A percentile compares a stretch with the other conserved stretches of the same genome.
phyloP scores from a whole-genome alignment of 2,329 filamentous ascomycete genomes.

The Gnomoniopsis smithogilvyi region DNA sequence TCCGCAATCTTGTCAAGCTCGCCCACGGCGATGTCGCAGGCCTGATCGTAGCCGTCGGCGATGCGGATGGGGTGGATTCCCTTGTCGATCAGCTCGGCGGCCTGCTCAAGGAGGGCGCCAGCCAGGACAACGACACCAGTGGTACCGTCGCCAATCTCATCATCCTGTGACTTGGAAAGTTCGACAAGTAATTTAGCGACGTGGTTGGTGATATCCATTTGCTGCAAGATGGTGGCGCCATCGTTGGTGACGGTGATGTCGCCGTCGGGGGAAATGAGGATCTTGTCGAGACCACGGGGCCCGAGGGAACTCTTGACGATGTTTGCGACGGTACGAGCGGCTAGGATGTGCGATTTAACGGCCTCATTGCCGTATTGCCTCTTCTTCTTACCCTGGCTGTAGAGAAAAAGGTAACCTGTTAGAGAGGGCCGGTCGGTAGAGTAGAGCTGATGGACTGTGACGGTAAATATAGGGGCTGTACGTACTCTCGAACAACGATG shows the following conservation, averaged over 20 bases:
- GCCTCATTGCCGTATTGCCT: slow-evolving; percentile 94
- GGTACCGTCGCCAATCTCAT: slow-evolving; percentile 97
- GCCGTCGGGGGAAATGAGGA: slow-evolving; percentile 95
- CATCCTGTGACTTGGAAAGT: slow-evolving; percentile 96
- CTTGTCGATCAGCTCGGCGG: slow-evolving; percentile 97
- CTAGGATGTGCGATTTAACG: slow-evolving; percentile 96
- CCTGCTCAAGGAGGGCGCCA: slow-evolving; percentile 91
- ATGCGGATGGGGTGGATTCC: slow-evolving; percentile 98
- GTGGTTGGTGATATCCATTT: slow-evolving; percentile 99
- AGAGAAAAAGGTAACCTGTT: slow-evolving; percentile 21
- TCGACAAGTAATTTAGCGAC: slow-evolving; percentile 96
- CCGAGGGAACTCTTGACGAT: slow-evolving; percentile 97
- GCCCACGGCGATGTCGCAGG: slow-evolving; percentile 91
- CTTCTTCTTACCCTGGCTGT: slow-evolving; percentile 94
- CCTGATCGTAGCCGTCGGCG: slow-evolving; percentile 96
- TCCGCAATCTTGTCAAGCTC: slow-evolving; percentile 94
- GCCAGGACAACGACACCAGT: slow-evolving; percentile 96
- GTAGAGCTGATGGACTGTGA: background rate
- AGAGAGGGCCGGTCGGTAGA: slow-evolving; percentile 19
- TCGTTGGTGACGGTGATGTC: slow-evolving; percentile 99
- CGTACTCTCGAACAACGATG: slow-evolving; percentile 96
- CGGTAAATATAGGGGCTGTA: slow-evolving; percentile 23
- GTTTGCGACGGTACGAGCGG: slow-evolving; percentile 91
- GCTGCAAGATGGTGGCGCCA: slow-evolving; percentile 92
- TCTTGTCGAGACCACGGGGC: slow-evolving; percentile 96